Conservation (phyloP, 768 basidiomycete genomes). For the Epithele typhae region DNA sequence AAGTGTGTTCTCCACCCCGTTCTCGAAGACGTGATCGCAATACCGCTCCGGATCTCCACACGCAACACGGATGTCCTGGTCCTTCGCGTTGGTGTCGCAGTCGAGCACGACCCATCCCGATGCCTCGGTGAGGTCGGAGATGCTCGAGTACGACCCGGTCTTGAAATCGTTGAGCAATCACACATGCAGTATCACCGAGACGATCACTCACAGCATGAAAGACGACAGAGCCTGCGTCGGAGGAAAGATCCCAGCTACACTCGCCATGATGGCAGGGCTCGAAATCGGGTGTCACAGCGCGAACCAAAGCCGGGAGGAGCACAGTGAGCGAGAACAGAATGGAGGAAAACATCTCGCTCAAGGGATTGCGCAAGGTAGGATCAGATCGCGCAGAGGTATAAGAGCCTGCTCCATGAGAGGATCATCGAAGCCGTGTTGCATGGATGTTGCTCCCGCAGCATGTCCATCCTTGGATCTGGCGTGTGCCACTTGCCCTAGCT, state of each 20-base stretch:
- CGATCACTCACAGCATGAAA: conserved; percentile 10
- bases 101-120: conserved; percentile 50
- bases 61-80: conserved; percentile 46
- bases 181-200: too few relatives aligned
- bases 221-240: conserved; percentile 6
- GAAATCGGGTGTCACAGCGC: too few relatives aligned
- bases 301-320: too few relatives aligned
- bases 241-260: conserved; percentile 11
- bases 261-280: conserved; percentile 13
- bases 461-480: too few relatives aligned
- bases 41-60: conserved; percentile 32
- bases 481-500: too few relatives aligned
- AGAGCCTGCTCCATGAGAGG: too few relatives aligned
- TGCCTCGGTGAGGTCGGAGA: conserved; percentile 37
- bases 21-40: conserved; percentile 38
- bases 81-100: conserved; percentile 36
- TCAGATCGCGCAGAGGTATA: too few relatives aligned
- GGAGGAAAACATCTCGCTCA: too few relatives aligned
- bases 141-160: conserved; percentile 17
- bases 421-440: too few relatives aligned
- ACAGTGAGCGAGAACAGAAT: too few relatives aligned
- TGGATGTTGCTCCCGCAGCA: too few relatives aligned
- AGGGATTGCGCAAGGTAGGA: too few relatives aligned
- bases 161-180: background rate
- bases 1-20: conserved; percentile 42